Percentiles rank a stretch among this genome's conserved stretches.
Conservation (phyloP, 2,329 filamentous ascomycete species). For the Bipolaris oryzae region DNA sequence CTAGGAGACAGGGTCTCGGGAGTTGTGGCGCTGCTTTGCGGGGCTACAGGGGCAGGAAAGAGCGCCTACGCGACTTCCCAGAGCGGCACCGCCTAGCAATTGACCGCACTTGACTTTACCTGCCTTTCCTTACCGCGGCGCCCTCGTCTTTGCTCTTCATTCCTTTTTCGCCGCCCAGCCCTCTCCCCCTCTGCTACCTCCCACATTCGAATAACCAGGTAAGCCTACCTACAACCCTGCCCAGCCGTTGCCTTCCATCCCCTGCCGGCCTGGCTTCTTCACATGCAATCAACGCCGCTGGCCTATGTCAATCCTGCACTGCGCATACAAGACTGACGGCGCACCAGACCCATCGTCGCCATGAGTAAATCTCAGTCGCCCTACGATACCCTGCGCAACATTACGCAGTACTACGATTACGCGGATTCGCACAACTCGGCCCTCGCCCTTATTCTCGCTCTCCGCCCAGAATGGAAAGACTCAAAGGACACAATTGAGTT, state of each 20-base stretch:
- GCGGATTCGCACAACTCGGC: constrained; percentile 79
- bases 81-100: constrained; percentile 6
- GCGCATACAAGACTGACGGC: constrained; percentile 8
- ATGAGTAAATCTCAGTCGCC: constrained; percentile 38
- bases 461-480: constrained; percentile 82
- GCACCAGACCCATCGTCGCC: constrained; percentile 15
- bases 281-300: constrained; percentile 13
- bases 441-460: constrained; percentile 74
- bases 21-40: constrained; percentile 18
- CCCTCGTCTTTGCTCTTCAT: constrained; percentile 1
- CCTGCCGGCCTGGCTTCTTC: constrained; percentile 3
- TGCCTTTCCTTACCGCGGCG: not conserved
- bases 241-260: not conserved
- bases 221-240: not conserved
- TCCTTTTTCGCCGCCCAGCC: not conserved
- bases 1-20: constrained; percentile 2
- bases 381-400: constrained; percentile 55
- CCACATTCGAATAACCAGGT: not conserved
- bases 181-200: not conserved
- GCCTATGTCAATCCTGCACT: constrained; percentile 3
- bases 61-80: constrained; percentile 26
- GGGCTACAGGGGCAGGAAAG: constrained; percentile 20
- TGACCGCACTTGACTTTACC: constrained; percentile 1
- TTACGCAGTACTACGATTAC: constrained; percentile 79
- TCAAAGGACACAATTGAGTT: constrained; percentile 79